phyloP scores from a whole-genome alignment of 371 early-diverging fungal species.

The Chytridium lagenaria region DNA sequence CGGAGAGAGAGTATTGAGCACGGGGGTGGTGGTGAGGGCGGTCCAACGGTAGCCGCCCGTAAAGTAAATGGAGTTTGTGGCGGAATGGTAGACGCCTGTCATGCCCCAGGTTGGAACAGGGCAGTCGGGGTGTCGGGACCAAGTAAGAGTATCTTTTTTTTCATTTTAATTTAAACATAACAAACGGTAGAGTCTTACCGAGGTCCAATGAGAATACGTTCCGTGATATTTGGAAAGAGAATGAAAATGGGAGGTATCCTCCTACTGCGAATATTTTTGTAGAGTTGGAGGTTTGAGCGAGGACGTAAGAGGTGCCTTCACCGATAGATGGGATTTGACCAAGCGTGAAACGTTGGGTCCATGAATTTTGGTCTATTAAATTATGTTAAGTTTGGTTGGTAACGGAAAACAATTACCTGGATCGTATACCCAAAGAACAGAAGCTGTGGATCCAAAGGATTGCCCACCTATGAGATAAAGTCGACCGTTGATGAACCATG shows the following conservation, averaged over 20 bases:
- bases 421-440: slow-evolving; percentile 20
- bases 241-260: slow-evolving; percentile 9
- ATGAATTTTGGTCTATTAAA: slow-evolving; percentile 5
- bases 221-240: slow-evolving; percentile 18
- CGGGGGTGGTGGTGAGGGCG: neutral
- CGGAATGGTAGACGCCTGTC: slow-evolving; percentile 19
- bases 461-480: slow-evolving; percentile 27
- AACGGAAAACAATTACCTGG: slow-evolving; percentile 11
- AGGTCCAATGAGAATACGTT: slow-evolving; percentile 21
- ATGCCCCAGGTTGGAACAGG: slow-evolving; percentile 26
- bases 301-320: slow-evolving; percentile 30
- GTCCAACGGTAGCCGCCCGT: slow-evolving; percentile 26
- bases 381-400: neutral
- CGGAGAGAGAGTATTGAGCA: slow-evolving; percentile 22
- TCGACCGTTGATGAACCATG: slow-evolving; percentile 21
- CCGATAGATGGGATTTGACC: slow-evolving; percentile 18
- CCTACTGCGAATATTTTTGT: slow-evolving; percentile 21
- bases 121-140: slow-evolving; percentile 16
- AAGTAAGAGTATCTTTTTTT: slow-evolving; percentile 7
- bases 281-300: neutral
- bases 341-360: slow-evolving; percentile 8
- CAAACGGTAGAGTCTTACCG: neutral
- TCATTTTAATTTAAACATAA: neutral
- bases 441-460: neutral
- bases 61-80: slow-evolving; percentile 27